Percentiles rank a stretch among this genome's conserved stretches.
phyloP scores from a whole-genome alignment of 257 asterid genomes.

The Datura wrightii region DNA sequence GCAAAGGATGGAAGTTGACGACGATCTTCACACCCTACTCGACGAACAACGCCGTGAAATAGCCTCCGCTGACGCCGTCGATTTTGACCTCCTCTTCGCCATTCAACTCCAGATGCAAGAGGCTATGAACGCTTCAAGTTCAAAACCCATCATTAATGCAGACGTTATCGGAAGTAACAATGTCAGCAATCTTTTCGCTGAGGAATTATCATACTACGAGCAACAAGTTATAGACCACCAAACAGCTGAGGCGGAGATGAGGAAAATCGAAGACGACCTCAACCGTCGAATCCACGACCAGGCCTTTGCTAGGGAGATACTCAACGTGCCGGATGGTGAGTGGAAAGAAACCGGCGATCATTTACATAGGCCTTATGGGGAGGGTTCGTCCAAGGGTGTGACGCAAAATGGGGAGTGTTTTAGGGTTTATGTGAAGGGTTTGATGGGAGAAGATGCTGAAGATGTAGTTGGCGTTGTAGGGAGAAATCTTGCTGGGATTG shows the following conservation, averaged over 20 bases:
- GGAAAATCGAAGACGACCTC: slow-evolving; percentile 50
- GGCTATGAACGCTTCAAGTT: slow-evolving; percentile 43
- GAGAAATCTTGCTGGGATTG: slow-evolving; percentile 42
- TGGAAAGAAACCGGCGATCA: slow-evolving; percentile 48
- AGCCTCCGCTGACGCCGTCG: slow-evolving; percentile 23
- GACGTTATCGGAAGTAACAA: slow-evolving; percentile 38
- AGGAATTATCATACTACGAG: slow-evolving; percentile 43
- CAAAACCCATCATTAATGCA: slow-evolving; percentile 23
- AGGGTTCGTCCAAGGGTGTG: slow-evolving; percentile 38
- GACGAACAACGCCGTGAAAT: slow-evolving; percentile 44
- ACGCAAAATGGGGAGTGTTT: slow-evolving; percentile 28
- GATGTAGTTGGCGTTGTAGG: slow-evolving; percentile 31
- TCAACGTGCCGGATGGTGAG: slow-evolving; percentile 52
- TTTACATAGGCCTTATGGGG: slow-evolving; percentile 51
- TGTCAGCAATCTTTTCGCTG: slow-evolving; percentile 37
- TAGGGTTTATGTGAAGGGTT: slow-evolving; percentile 64
- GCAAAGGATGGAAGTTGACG: slow-evolving; percentile 36
- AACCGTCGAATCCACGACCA: slow-evolving; percentile 64
- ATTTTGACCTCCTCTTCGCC: slow-evolving; percentile 43
- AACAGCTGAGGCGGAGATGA: slow-evolving; percentile 38
- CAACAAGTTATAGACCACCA: slow-evolving; percentile 43
- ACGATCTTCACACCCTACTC: slow-evolving; percentile 39
- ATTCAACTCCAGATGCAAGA: slow-evolving; percentile 60
- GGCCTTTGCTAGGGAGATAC: slow-evolving; percentile 58
- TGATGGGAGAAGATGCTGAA: slow-evolving; percentile 38